Percentiles rank a stretch among this genome's conserved stretches.
Conservation (phyloP, 1,139 yeast genomes). For the Magnusiomyces magnusii region DNA sequence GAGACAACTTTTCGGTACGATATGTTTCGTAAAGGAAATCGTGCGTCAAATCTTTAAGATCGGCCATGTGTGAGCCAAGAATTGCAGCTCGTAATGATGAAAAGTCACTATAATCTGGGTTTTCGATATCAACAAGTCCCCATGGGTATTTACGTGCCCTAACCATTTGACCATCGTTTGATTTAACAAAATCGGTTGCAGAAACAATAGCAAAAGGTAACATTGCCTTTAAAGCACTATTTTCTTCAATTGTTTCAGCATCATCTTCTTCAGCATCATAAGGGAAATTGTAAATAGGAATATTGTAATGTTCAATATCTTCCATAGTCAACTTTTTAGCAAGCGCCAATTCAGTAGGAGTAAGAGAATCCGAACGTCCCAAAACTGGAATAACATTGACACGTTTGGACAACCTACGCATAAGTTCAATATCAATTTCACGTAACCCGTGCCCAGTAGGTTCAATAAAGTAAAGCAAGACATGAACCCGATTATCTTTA, state of each 20-base stretch:
- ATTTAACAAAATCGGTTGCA: slow-evolving; percentile 53
- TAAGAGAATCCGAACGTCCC: slow-evolving; percentile 77
- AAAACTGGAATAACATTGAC: slow-evolving; percentile 85
- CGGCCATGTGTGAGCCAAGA: slow-evolving; percentile 79
- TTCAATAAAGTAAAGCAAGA: slow-evolving; percentile 56
- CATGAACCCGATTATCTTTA: slow-evolving; percentile 65
- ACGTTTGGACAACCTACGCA: slow-evolving; percentile 64
- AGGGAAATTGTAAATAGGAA: slow-evolving; percentile 79
- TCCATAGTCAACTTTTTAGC: slow-evolving; percentile 58
- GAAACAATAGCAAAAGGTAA: slow-evolving; percentile 85
- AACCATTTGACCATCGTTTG: slow-evolving; percentile 54
- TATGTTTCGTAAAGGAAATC: slow-evolving; percentile 85
- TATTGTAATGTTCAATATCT: slow-evolving; percentile 68
- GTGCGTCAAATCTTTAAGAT: slow-evolving; percentile 85
- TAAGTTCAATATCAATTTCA: slow-evolving; percentile 66
- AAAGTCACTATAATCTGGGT: slow-evolving; percentile 74
- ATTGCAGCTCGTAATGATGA: slow-evolving; percentile 66
- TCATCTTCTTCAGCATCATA: slow-evolving; percentile 57
- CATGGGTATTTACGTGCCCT: slow-evolving; percentile 86
- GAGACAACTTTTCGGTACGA: slow-evolving; percentile 76
- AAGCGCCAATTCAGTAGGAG: slow-evolving; percentile 59
- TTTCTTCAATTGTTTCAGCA: slow-evolving; percentile 68
- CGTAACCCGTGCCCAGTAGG: slow-evolving; percentile 69
- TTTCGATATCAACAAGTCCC: slow-evolving; percentile 84
- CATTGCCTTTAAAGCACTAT: slow-evolving; percentile 59